phyloP scores from a whole-genome alignment of 768 basidiomycete species.

The Tulasnella sp. region DNA sequence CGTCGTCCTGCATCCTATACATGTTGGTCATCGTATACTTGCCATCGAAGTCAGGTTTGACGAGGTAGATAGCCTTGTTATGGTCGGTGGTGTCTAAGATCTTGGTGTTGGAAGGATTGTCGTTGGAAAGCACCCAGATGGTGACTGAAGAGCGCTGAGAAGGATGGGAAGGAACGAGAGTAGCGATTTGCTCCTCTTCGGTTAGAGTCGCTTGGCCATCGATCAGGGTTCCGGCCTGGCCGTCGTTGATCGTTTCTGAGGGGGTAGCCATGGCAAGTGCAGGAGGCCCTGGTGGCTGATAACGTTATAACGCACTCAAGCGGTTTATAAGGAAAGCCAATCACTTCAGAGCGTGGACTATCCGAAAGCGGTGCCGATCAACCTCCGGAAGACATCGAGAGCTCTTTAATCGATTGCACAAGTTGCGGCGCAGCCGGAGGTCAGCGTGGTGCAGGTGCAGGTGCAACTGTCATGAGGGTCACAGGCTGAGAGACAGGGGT shows the following conservation, averaged over 20 bases:
- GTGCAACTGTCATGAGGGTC: neutral
- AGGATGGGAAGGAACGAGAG: slow-evolving; percentile 10
- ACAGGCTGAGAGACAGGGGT: neutral
- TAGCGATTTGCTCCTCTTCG: neutral
- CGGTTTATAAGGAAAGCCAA: neutral
- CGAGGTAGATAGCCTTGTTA: neutral
- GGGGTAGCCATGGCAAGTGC: neutral
- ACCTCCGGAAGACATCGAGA: neutral
- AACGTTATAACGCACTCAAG: neutral
- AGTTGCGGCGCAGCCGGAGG: neutral
- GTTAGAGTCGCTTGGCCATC: neutral
- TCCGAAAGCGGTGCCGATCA: neutral
- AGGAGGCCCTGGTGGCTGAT: neutral
- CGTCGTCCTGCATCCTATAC: neutral
- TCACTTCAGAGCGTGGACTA: neutral
- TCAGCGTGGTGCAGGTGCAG: neutral
- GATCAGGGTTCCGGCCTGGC: neutral
- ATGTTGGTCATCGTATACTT: slow-evolving; percentile 17
- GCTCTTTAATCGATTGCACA: neutral
- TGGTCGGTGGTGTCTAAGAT: neutral
- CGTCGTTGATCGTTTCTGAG: neutral
- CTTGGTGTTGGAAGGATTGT: slow-evolving; percentile 13
- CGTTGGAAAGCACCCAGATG: slow-evolving; percentile 5
- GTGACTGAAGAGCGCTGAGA: neutral
- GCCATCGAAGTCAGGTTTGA: slow-evolving; percentile 12